Conservation (phyloP, 2,329 filamentous ascomycete species). For the Fusarium nanum region DNA sequence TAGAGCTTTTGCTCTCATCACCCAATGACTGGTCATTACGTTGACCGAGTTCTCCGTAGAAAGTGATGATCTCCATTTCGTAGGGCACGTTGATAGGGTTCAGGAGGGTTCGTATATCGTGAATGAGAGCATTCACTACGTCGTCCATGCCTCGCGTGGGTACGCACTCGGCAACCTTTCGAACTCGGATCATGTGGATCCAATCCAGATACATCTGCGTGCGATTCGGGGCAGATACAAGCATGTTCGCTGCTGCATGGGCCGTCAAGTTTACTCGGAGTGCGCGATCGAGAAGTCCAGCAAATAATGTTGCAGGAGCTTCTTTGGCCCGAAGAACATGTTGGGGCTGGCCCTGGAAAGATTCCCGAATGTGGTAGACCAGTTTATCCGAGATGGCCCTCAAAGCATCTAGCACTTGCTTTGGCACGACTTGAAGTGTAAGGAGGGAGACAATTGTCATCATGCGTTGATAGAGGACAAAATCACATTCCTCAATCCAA, state of each 20-base stretch:
- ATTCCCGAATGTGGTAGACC: conserved; percentile 83
- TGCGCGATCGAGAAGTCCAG: conserved; percentile 84
- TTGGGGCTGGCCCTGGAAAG: conserved; percentile 84
- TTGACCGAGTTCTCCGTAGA: conserved; percentile 68
- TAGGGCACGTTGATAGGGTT: conserved; percentile 74
- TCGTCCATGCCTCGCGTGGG: conserved; percentile 74
- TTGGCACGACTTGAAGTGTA: conserved; percentile 90
- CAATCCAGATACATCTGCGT: conserved; percentile 97
- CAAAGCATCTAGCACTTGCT: conserved; percentile 86
- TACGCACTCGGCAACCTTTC: conserved; percentile 72
- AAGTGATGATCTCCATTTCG: conserved; percentile 71
- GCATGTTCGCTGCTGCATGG: conserved; percentile 91
- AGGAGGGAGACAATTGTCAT: conserved; percentile 90
- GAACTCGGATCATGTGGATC: conserved; percentile 73
- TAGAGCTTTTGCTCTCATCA: conserved; percentile 46
- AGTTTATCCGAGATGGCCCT: conserved; percentile 86
- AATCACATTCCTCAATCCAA: conserved; percentile 97
- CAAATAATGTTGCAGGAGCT: conserved; percentile 88
- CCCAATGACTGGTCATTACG: conserved; percentile 58
- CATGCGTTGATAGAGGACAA: conserved; percentile 96
- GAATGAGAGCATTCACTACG: conserved; percentile 70
- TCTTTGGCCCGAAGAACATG: conserved; percentile 91
- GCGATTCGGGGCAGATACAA: conserved; percentile 85
- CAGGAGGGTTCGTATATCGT: conserved; percentile 76
- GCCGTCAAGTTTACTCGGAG: conserved; percentile 93